Percentiles rank a stretch among this genome's conserved stretches.
Evolutionary conservation across 768 basidiomycete species (phyloP).

Genomic region (Leccinum incarnatum): DNA sequence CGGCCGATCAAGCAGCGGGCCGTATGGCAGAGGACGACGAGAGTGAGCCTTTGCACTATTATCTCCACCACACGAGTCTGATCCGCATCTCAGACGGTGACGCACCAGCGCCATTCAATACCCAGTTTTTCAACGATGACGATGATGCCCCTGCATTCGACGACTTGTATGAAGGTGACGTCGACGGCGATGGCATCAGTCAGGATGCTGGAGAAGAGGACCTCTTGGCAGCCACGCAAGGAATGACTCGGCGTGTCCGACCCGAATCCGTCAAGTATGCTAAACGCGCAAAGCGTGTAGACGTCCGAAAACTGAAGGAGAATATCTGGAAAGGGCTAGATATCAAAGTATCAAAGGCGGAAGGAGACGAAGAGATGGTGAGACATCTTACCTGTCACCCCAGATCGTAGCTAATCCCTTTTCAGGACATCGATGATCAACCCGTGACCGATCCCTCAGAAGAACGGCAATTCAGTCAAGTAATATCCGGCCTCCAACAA

Average conservation of each 20-base stretch:
- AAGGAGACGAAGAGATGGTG: conserved; percentile 56
- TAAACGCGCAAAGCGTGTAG: conserved; percentile 93
- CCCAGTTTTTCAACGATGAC: conserved; percentile 96
- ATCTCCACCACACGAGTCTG: not conserved
- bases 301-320: conserved; percentile 94
- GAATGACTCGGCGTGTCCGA: conserved; percentile 70
- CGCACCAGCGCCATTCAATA: conserved; percentile 76
- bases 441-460: conserved; percentile 62
- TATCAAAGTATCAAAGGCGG: conserved; percentile 53
- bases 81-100: conserved; percentile 37
- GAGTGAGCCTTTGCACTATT: conserved; percentile 39
- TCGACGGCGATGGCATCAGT: conserved; percentile 44
- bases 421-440: conserved; percentile 54
- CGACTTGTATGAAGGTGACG: conserved; percentile 48
- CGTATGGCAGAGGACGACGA: conserved; percentile 58
- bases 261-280: conserved; percentile 93
- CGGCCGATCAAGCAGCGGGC: conserved; percentile 74
- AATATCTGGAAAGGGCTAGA: conserved; percentile 95
- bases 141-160: conserved; percentile 77
- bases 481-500: conserved; percentile 76
- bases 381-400: conserved; percentile 8
- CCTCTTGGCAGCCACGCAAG: conserved; percentile 77
- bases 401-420: not conserved
- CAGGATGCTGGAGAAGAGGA: conserved; percentile 81
- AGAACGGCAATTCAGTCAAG: conserved; percentile 68